phyloP scores from a whole-genome alignment of 345 rosid species.

The Salix viminalis region DNA sequence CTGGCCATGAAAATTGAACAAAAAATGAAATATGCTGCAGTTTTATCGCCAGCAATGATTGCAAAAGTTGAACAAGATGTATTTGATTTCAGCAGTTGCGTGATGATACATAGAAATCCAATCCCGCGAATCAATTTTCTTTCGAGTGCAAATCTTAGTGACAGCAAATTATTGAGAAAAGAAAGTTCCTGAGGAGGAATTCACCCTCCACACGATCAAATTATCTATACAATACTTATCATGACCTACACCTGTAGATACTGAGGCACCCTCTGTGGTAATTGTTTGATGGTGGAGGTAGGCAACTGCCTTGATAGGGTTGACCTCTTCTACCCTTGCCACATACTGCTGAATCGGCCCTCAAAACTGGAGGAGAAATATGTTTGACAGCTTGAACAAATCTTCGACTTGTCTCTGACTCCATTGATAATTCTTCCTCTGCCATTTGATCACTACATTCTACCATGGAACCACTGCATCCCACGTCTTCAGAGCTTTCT shows the following conservation, averaged over 20 bases:
- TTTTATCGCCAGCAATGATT: background rate
- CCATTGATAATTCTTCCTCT: constrained; percentile 13
- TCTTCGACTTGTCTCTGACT: constrained; percentile 8
- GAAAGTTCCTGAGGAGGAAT: background rate
- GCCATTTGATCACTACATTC: constrained; percentile 5
- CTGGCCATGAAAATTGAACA: background rate
- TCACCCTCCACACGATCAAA: background rate
- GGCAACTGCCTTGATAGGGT: constrained; percentile 14
- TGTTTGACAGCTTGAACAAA: background rate
- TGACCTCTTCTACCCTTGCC: background rate
- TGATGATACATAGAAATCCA: background rate
- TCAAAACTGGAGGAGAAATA: constrained; percentile 9
- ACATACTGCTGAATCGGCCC: constrained; percentile 2
- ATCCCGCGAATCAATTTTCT: background rate
- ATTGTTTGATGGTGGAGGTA: constrained; percentile 11
- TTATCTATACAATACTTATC: background rate
- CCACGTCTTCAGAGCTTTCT: background rate
- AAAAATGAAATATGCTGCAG: background rate
- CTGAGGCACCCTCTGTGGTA: constrained; percentile 15
- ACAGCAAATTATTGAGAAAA: background rate
- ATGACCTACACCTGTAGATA: constrained; percentile 10
- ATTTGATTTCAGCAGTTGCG: background rate
- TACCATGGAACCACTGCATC: constrained; percentile 7
- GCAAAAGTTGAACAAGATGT: background rate
- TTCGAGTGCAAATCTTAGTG: background rate